Percentiles rank a stretch among this genome's conserved stretches.
Evolutionary conservation across 352 stramenopile species (phyloP).

Genomic region (Hyphochytrium catenoides): DNA sequence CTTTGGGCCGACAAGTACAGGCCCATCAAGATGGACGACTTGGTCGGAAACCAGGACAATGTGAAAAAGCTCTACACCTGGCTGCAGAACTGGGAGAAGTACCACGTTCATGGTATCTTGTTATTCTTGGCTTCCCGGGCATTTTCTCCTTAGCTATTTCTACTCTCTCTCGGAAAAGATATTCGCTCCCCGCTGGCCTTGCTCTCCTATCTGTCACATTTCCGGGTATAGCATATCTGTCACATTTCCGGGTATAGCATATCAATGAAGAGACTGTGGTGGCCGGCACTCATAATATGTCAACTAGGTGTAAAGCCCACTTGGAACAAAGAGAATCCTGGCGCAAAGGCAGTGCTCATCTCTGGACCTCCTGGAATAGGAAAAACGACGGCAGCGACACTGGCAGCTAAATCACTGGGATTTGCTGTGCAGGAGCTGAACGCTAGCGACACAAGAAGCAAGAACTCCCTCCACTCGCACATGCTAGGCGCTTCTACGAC

Average conservation of each 20-base stretch:
- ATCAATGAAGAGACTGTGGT: slow-evolving; percentile 14
- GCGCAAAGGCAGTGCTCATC: slow-evolving; percentile 78
- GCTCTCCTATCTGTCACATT: no score
- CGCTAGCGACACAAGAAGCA: slow-evolving; percentile 89
- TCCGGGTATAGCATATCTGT: neutral
- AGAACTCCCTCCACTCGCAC: slow-evolving; percentile 74
- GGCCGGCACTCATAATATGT: slow-evolving; percentile 34
- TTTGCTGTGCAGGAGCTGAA: slow-evolving; percentile 90
- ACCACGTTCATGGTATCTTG: slow-evolving; percentile 30
- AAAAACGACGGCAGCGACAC: slow-evolving; percentile 84
- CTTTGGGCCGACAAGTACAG: slow-evolving; percentile 94
- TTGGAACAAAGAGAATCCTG: slow-evolving; percentile 57
- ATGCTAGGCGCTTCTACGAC: slow-evolving; percentile 78
- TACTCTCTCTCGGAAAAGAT: slow-evolving; percentile 1
- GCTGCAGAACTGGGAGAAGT: slow-evolving; percentile 43
- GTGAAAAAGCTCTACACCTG: slow-evolving; percentile 62
- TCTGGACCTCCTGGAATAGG: slow-evolving; percentile 84
- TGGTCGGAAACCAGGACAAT: slow-evolving; percentile 77
- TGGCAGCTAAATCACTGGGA: slow-evolving; percentile 67
- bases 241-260: neutral
- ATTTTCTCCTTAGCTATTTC: slow-evolving; percentile 2
- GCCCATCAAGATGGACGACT: slow-evolving; percentile 60
- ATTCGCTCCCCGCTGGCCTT: no score
- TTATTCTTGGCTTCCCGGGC: no score
- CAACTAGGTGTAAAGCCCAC: slow-evolving; percentile 43